phyloP scores from a whole-genome alignment of 2,329 filamentous ascomycete genomes.

The Botrytis tulipae region DNA sequence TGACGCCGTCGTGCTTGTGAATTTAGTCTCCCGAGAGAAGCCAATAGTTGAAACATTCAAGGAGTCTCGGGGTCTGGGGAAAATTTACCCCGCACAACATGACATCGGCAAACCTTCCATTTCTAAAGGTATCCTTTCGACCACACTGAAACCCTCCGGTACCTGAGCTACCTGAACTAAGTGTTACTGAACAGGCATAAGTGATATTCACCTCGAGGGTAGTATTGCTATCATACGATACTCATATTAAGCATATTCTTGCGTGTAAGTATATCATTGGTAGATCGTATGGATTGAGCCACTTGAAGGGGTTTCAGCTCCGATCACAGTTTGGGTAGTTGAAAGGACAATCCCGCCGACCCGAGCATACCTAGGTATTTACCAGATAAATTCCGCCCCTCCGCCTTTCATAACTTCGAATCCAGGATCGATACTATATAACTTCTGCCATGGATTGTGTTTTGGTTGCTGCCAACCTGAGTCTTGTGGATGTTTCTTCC shows the following conservation, averaged over 20 bases:
- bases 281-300: neutral
- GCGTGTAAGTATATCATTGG: neutral
- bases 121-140: neutral
- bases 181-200: neutral
- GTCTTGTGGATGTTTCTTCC: neutral
- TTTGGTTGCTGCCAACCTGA: too few species aligned
- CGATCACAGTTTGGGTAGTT: too few species aligned
- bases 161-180: neutral
- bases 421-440: neutral
- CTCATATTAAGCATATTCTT: neutral
- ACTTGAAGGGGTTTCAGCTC: neutral
- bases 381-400: too few species aligned
- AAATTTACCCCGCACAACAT: constrained; percentile 12
- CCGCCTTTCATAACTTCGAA: neutral
- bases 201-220: neutral
- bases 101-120: constrained; percentile 17
- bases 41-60: neutral
- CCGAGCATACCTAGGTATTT: neutral
- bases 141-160: neutral
- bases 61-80: neutral
- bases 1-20: neutral
- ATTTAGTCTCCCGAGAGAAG: neutral
- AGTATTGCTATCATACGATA: neutral
- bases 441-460: neutral
- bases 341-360: neutral